phyloP scores from a whole-genome alignment of 1,139 yeast species.

The Geotrichum siamense region DNA sequence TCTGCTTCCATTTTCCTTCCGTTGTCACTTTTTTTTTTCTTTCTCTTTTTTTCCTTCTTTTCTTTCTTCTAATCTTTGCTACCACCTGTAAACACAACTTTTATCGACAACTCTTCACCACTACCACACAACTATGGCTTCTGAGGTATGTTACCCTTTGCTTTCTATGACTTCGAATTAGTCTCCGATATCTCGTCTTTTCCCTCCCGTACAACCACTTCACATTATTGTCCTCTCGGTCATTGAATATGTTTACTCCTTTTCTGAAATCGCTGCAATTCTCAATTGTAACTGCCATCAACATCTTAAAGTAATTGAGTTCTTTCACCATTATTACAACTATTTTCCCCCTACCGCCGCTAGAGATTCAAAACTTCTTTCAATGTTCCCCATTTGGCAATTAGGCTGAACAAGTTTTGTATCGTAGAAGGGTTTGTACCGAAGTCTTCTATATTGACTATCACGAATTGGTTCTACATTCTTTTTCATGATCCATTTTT shows the following conservation, averaged over 20 bases:
- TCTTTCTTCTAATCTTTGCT: slow-evolving; percentile 1
- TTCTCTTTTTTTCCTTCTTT: neutral
- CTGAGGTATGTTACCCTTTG: neutral
- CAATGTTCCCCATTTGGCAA: neutral
- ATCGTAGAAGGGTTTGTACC: neutral
- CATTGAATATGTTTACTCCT: neutral
- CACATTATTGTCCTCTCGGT: neutral
- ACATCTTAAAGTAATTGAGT: no score
- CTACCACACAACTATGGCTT: neutral
- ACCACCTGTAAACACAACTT: neutral
- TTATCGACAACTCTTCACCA: neutral
- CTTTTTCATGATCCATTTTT: no score
- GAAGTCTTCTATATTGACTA: neutral
- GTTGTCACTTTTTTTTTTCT: slow-evolving; percentile 2
- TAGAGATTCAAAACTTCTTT: neutral
- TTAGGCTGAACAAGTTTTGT: neutral
- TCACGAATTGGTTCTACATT: neutral
- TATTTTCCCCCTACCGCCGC: neutral
- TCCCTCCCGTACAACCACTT: neutral
- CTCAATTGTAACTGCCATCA: no score
- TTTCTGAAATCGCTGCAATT: no score
- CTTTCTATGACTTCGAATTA: neutral
- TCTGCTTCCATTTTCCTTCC: slow-evolving; percentile 1
- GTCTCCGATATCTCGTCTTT: neutral
- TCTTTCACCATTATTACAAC: neutral